Base-by-base conservation (phyloP, 257 asterid species). In the Nicotiana obtusifolia region DNA sequence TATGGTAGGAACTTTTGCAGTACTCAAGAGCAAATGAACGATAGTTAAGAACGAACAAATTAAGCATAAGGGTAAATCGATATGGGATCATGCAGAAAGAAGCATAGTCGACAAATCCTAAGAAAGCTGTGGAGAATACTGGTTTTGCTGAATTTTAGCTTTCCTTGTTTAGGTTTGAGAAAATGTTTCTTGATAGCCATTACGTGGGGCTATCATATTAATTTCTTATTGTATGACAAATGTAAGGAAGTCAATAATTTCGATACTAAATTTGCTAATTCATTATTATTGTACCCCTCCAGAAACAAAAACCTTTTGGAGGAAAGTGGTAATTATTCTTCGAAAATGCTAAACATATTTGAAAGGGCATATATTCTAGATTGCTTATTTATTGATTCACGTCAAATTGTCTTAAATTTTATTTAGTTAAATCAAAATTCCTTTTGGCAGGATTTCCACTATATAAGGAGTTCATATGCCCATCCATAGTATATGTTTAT, bases 131-230 rank as follows among this genome's bases (percentile, higher is more conserved):
- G 33, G 56, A 20, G 57, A 44, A 20, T 41, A 69, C 0, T 73
- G 79, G 61, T 52, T 47, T 73, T 73, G 79, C 79, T 73, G 35
- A 47, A 73, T 47, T 73, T 73, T 73, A 24, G 79, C 61, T 73
- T 47, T 73, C 8, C 24, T 73, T 1, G 37, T 73, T 73, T 5
- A 17, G 56, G 53, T 60, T 77, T 60, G n/a, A 14, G 37, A 14
- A 73, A 73, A 47, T 69, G 6, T 73, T 73, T 73, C 22, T 22
- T 73, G 0, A 47, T 47, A 73, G 1, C 17, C 41, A 24, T 47
- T 13, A 44, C 47, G 61, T 47, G 37, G 28, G 79, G 61, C 79
- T 47, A 24, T 73, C 24, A 24, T 22, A 24, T 24, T 0, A 47
- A 44, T 22, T 73, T 73, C 8, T 22, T 47, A 60, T 47, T 47